These are phyloP conservation scores for Helminthosporium solani DNA, from an alignment of 2,329 filamentous ascomycete genomes.

Conservation along the genomic window DNA sequence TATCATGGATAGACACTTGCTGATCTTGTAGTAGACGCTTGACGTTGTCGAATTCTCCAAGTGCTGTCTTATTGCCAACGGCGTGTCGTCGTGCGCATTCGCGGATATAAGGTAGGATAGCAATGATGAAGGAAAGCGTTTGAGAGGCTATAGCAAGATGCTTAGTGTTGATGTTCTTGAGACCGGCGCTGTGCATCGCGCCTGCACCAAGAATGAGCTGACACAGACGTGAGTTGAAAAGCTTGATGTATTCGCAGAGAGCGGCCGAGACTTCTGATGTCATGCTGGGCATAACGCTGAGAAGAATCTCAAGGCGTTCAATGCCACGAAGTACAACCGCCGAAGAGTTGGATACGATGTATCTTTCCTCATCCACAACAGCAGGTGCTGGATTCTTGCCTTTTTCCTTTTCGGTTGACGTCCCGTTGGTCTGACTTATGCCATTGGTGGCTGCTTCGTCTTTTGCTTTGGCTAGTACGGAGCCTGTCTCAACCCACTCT, in stretches of 20 bases:
- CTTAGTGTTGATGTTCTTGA: constrained; percentile 90
- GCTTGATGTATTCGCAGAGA: constrained; percentile 80
- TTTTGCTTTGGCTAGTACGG: constrained; percentile 25
- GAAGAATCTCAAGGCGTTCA: constrained; percentile 77
- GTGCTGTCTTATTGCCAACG: constrained; percentile 47
- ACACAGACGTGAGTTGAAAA: constrained; percentile 95
- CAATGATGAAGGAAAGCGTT: constrained; percentile 81
- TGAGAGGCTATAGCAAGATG: constrained; percentile 91
- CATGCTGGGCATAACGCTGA: constrained; percentile 84
- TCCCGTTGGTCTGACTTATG: constrained; percentile 33
- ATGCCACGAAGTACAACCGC: constrained; percentile 79
- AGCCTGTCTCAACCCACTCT: constrained; percentile 63
- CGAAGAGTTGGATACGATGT: constrained; percentile 81
- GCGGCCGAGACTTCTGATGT: constrained; percentile 76
- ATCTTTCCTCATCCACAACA: constrained; percentile 78
- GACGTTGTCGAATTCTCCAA: constrained; percentile 86
- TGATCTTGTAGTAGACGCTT: constrained; percentile 83
- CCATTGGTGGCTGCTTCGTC: constrained; percentile 25
- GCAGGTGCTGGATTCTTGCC: constrained; percentile 59
- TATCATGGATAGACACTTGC: constrained; percentile 86
- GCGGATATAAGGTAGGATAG: constrained; percentile 83
- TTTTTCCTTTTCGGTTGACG: constrained; percentile 33
- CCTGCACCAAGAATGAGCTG: constrained; percentile 95
- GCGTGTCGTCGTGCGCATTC: constrained; percentile 84
- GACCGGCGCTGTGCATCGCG: constrained; percentile 80